Base-by-base conservation (phyloP, 2,329 filamentous ascomycete species). In the Epichloe sp. region DNA sequence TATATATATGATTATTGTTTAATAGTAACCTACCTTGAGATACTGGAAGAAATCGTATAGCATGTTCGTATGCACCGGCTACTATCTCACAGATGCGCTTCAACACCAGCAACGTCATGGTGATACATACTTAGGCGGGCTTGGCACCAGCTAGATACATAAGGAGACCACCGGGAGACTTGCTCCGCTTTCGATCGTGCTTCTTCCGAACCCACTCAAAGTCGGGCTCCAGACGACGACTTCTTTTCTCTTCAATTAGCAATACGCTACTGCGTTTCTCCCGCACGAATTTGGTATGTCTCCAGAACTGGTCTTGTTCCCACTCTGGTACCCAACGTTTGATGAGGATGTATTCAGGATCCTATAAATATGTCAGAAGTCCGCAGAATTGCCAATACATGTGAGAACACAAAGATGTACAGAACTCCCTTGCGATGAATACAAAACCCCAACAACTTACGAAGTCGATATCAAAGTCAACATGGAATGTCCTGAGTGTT, bases 241-340 rank as follows among this genome's bases (percentile, higher is more conserved):
- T 65, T 34, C 64, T 64, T 53, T 65, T 69, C 48, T 71, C 75
- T 54, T 77, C 74, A 47, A 79, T 67, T 50, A 75, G 63, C 15
- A 75, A 65, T 42, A 72, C 63, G 58, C 71, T 73, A 44, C 62
- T 63, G 6, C 73, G 70, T 62, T 72, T 74, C 60, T 81, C 77
- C n/a, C 82, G 80, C 55, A 87, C 63, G 43, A 75, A 69, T 54
- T 74, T 75, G 3, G 85, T 88, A 66, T 89, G 84, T 43, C 79
- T 76, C 76, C 86, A 90, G 47, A 88, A 75, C 52, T 80, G 71
- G 53, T 87, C 78, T 60, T 88, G 85, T 62, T 88, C 78, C 54
- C 78, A 77, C 58, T 88, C 81, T 4, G 79, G 77, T 48, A 89
- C 80, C 79, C 80, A 86, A 51, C 80, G 75, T 66, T 85, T 86